These are phyloP conservation scores for Forsythia suspensa DNA, from an alignment of 257 asterid genomes.

Conservation along the genomic window DNA sequence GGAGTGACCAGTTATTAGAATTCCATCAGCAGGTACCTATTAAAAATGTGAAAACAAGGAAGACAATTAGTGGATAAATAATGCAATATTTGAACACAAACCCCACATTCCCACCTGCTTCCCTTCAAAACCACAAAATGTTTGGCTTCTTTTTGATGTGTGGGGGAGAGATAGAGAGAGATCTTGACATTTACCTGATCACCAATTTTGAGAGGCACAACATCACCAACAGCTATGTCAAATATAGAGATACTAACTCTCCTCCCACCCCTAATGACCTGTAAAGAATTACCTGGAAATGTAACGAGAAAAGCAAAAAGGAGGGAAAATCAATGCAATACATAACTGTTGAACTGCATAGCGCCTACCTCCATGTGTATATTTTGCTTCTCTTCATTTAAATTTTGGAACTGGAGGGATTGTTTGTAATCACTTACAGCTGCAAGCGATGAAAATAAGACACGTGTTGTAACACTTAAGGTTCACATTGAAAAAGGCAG, in stretches of 20 bases:
- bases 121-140: background rate
- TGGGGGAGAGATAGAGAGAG: background rate
- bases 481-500: background rate
- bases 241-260: conserved; percentile 78
- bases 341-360: conserved; percentile 12
- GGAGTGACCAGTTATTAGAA: conserved; percentile 74
- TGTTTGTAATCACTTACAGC: conserved; percentile 95
- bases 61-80: background rate
- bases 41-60: conserved; percentile 20
- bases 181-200: conserved; percentile 66
- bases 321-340: conserved; percentile 13
- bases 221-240: conserved; percentile 90
- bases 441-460: conserved; percentile 32
- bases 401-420: conserved; percentile 91
- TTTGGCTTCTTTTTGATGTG: background rate
- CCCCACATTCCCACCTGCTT: background rate
- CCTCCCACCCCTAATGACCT: conserved; percentile 89
- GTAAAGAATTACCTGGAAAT: conserved; percentile 27
- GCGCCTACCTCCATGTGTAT: conserved; percentile 85
- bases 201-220: conserved; percentile 92
- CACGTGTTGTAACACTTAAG: conserved; percentile 11
- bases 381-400: conserved; percentile 95
- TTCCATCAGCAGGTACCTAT: conserved; percentile 96
- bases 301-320: conserved; percentile 8
- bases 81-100: conserved; percentile 8